Evolutionary conservation across 345 rosid species (phyloP).

Genomic region (Eutrema japonicum): DNA sequence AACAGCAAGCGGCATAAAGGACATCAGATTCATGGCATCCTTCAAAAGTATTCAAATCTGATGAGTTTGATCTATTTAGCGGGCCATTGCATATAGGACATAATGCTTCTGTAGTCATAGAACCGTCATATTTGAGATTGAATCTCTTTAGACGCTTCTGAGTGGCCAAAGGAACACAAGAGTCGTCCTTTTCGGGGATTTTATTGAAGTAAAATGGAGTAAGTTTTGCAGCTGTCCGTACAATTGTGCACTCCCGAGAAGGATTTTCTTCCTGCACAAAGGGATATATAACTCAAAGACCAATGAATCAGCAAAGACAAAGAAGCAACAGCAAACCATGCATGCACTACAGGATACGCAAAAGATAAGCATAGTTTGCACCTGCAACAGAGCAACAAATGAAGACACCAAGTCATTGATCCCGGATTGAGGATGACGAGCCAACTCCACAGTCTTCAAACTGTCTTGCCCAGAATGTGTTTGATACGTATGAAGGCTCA

Average conservation of each 20-base stretch:
- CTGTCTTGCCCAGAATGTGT: slow-evolving; percentile 79
- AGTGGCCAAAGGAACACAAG: slow-evolving; percentile 70
- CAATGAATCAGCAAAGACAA: not conserved
- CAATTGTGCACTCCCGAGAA: slow-evolving; percentile 84
- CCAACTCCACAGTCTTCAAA: slow-evolving; percentile 60
- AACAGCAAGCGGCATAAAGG: slow-evolving; percentile 65
- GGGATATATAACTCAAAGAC: not conserved
- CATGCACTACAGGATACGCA: not conserved
- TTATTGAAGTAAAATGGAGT: slow-evolving; percentile 86
- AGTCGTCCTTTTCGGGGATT: slow-evolving; percentile 69
- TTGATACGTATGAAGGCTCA: no score
- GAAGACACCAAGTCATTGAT: slow-evolving; percentile 88
- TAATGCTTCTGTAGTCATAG: slow-evolving; percentile 74
- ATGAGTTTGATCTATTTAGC: slow-evolving; percentile 49
- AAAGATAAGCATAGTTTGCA: slow-evolving; percentile 21
- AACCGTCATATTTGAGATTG: slow-evolving; percentile 61
- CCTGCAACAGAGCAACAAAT: slow-evolving; percentile 82
- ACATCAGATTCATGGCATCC: slow-evolving; percentile 37
- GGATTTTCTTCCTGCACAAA: slow-evolving; percentile 81
- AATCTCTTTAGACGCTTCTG: slow-evolving; percentile 79
- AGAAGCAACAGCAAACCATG: not conserved
- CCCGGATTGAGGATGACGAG: slow-evolving; percentile 50
- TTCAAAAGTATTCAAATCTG: slow-evolving; percentile 35
- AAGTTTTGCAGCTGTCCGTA: slow-evolving; percentile 90
- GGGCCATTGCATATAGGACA: slow-evolving; percentile 84